Evolutionary conservation across 495 filamentous ascomycete genomes (phyloP).

Genomic region (Neurospora sp.): DNA sequence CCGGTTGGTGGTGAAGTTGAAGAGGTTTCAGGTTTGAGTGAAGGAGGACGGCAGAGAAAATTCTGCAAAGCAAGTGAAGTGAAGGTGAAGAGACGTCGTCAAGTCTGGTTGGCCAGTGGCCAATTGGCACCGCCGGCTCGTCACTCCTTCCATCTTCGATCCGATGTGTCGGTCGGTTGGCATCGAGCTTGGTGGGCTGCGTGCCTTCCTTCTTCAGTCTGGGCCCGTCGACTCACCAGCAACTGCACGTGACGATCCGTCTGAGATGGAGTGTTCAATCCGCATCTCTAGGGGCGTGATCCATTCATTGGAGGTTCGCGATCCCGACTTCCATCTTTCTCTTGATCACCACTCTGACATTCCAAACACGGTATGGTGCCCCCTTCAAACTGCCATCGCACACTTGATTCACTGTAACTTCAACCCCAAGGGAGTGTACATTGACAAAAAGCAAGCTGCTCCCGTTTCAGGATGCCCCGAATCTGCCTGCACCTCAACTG

Average conservation of each 20-base stretch:
- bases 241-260: neutral
- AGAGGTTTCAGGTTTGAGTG: neutral
- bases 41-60: neutral
- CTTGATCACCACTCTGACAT: neutral
- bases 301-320: neutral
- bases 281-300: neutral
- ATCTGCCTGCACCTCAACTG: too few relatives aligned
- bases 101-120: neutral
- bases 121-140: neutral
- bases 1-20: neutral
- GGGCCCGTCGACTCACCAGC: neutral
- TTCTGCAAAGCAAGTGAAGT: neutral
- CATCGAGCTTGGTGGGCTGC: neutral
- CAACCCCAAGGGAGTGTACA: too few relatives aligned
- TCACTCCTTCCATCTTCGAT: neutral
- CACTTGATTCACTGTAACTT: too few relatives aligned
- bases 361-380: neutral
- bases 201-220: neutral
- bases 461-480: too few relatives aligned
- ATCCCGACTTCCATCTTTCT: neutral
- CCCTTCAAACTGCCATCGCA: neutral
- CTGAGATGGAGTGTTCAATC: neutral
- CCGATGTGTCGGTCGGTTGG: neutral
- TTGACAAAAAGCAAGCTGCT: too few relatives aligned
- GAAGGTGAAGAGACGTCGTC: neutral